Percentiles rank a stretch among this genome's conserved stretches.
phyloP scores from a whole-genome alignment of 441 rosid species.

The Isatis lusitanica region DNA sequence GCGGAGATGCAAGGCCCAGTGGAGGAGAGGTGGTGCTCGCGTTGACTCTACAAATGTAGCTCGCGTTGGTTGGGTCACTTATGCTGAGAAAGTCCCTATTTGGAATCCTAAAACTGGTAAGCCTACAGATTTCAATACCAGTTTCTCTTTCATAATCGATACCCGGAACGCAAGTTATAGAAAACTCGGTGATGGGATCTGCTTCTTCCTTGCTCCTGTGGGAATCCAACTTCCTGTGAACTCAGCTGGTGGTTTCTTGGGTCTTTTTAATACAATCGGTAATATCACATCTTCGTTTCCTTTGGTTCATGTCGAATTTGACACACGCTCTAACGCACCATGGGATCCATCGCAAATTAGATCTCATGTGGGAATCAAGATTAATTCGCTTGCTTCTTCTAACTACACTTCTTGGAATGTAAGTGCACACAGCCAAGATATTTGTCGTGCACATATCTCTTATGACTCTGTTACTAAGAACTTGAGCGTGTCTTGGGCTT shows the following conservation, averaged over 20 bases:
- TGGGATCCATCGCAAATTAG: neutral
- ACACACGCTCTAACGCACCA: neutral
- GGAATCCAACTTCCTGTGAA: neutral
- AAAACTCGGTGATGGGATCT: neutral
- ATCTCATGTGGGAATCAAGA: neutral
- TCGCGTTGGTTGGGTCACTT: neutral
- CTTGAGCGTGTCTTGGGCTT: neutral
- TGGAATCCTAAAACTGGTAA: neutral
- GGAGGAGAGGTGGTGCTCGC: neutral
- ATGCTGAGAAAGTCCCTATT: neutral
- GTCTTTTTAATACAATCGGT: neutral
- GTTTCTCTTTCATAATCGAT: neutral
- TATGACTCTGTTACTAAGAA: neutral
- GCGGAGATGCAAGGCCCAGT: neutral
- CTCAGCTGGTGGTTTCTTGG: neutral
- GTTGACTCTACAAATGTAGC: neutral
- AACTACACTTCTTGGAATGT: neutral
- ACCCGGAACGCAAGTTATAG: neutral
- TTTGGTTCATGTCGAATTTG: neutral
- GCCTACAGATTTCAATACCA: neutral
- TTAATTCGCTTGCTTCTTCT: neutral
- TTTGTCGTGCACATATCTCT: neutral
- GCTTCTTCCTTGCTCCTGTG: conserved; percentile 8
- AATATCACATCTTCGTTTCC: neutral
- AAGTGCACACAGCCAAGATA: neutral